These are phyloP conservation scores for Reutealis trisperma DNA, from an alignment of 345 rosid genomes.

Conservation along the genomic window DNA sequence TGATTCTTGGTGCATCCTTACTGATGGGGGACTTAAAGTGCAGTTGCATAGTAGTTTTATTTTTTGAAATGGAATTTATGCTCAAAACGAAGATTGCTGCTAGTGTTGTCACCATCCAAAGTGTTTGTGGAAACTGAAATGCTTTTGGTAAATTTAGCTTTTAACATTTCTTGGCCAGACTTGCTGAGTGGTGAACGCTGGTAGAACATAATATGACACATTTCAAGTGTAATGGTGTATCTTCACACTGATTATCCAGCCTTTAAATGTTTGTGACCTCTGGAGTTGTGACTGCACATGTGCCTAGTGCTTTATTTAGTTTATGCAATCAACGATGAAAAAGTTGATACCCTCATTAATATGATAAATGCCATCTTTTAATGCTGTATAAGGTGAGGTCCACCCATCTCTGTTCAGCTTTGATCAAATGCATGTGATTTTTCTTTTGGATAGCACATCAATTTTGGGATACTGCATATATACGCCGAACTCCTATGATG, in stretches of 20 bases:
- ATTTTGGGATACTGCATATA: background rate
- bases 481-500: background rate
- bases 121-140: background rate
- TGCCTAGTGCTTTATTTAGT: background rate
- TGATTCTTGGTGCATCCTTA: background rate
- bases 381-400: background rate
- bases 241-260: background rate
- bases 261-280: background rate
- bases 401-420: background rate
- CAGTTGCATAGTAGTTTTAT: background rate
- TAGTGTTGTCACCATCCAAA: background rate
- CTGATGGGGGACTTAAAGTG: background rate
- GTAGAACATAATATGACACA: background rate
- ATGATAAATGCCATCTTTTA: background rate
- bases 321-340: background rate
- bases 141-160: background rate
- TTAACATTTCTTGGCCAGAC: background rate
- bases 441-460: background rate
- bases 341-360: background rate
- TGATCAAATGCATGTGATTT: background rate
- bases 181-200: background rate
- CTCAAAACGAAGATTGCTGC: background rate
- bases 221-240: background rate
- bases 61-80: background rate
- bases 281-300: background rate